Conservation (phyloP, 345 rosid genomes). For the Eutrema japonicum region DNA sequence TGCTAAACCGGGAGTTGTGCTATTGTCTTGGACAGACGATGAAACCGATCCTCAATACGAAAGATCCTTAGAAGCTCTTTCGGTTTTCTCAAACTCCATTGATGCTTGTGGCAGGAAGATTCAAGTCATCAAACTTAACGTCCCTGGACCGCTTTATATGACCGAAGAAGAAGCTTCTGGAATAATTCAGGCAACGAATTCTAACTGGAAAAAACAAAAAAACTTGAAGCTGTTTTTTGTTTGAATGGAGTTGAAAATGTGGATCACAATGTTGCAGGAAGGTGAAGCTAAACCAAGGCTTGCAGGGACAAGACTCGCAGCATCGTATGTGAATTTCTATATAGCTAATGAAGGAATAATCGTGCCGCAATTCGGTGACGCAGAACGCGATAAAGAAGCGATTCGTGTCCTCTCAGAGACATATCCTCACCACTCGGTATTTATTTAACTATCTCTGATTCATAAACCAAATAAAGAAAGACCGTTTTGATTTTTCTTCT, state of each 20-base stretch:
- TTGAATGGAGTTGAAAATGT: constrained; percentile 1
- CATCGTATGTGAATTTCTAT: constrained; percentile 82
- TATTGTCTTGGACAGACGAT: constrained; percentile 83
- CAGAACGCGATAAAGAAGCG: constrained; percentile 80
- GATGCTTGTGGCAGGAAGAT: constrained; percentile 81
- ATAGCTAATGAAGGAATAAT: constrained; percentile 78
- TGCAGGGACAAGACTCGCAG: constrained; percentile 83
- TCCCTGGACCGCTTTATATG: constrained; percentile 89
- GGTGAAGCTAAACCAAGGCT: constrained; percentile 66
- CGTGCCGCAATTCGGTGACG: constrained; percentile 81
- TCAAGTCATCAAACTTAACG: constrained; percentile 69
- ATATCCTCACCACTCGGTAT: constrained; percentile 70
- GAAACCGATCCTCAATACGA: constrained; percentile 73
- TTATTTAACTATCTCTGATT: constrained; percentile 34
- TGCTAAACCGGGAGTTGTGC: constrained; percentile 81
- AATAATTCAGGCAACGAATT: constrained; percentile 57
- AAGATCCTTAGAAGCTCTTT: constrained; percentile 67
- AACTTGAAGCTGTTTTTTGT: background rate
- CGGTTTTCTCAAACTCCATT: constrained; percentile 58
- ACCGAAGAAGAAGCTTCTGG: constrained; percentile 86
- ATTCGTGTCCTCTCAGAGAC: constrained; percentile 64
- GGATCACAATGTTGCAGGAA: constrained; percentile 46
- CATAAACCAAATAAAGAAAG: background rate
- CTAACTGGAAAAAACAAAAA: background rate
- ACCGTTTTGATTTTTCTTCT: background rate